A percentile compares a stretch with the other conserved stretches of the same genome.
phyloP scores from a whole-genome alignment of 371 early-diverging fungal species.

The Circinella minor region DNA sequence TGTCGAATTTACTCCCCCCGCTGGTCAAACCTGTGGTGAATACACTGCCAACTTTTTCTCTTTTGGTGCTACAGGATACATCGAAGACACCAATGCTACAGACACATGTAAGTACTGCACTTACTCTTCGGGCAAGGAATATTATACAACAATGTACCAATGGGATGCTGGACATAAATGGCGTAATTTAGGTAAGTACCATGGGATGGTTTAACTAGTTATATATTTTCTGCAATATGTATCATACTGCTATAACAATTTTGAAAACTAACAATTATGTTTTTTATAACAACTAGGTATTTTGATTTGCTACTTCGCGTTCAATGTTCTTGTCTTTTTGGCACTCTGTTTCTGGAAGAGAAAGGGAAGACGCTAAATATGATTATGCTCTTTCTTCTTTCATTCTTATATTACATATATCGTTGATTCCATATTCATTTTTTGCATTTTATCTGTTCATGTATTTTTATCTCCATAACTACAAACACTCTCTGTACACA shows the following conservation, averaged over 20 bases:
- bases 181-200: constrained; percentile 44
- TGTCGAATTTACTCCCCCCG: constrained; percentile 57
- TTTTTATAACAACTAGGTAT: constrained; percentile 41
- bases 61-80: constrained; percentile 58
- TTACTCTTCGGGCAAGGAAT: constrained; percentile 64
- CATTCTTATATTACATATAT: neutral
- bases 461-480: neutral
- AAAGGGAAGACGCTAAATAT: constrained; percentile 30
- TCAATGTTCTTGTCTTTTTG: constrained; percentile 51
- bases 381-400: neutral
- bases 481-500: too few species aligned
- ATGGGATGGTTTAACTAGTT: too few species aligned
- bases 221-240: too few species aligned
- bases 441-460: neutral
- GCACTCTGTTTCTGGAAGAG: constrained; percentile 35
- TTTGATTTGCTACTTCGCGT: constrained; percentile 52
- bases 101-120: constrained; percentile 70
- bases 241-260: too few species aligned
- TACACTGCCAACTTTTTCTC: constrained; percentile 64
- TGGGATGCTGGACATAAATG: constrained; percentile 70
- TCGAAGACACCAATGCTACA: constrained; percentile 54
- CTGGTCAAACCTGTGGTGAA: constrained; percentile 67
- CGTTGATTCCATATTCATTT: neutral
- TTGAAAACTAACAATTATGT: too few species aligned
- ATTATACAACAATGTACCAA: constrained; percentile 47